These are phyloP conservation scores for Wickerhamiella azyma DNA, from an alignment of 805 yeast genomes.

Conservation along the genomic window DNA sequence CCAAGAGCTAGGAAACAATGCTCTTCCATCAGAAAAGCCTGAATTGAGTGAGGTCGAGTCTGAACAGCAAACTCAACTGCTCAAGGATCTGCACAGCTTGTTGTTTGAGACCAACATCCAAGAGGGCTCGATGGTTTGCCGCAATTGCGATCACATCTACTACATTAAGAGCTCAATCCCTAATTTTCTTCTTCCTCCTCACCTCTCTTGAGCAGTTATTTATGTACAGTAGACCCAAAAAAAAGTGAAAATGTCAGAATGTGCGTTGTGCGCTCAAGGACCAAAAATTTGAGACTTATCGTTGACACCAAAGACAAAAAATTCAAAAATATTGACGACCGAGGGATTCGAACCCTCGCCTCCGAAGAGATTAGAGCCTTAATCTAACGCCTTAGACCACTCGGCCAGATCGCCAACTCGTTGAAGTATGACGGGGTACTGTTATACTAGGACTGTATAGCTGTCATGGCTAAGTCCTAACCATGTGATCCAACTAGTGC, in stretches of 20 bases:
- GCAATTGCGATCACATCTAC: conserved; percentile 74
- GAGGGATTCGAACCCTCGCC: conserved; percentile 26
- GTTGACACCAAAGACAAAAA: too few relatives aligned
- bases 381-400: conserved; percentile 25
- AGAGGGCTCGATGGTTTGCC: conserved; percentile 84
- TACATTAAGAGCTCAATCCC: conserved; percentile 89
- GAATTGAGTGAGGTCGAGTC: conserved; percentile 37
- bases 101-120: conserved; percentile 73
- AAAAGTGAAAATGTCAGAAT: too few relatives aligned
- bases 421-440: too few relatives aligned
- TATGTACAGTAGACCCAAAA: too few relatives aligned
- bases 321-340: conserved; percentile 20
- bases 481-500: too few relatives aligned
- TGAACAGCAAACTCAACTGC: conserved; percentile 42
- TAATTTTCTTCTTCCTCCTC: conserved; percentile 88
- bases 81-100: conserved; percentile 63
- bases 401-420: conserved; percentile 22
- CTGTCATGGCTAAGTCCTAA: too few relatives aligned
- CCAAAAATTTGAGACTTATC: too few relatives aligned
- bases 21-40: conserved; percentile 28
- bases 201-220: conserved; percentile 38
- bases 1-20: conserved; percentile 49
- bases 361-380: conserved; percentile 24
- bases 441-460: too few relatives aligned
- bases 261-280: too few relatives aligned